A percentile compares a stretch with the other conserved stretches of the same genome.
Conservation (phyloP, 2,329 filamentous ascomycete genomes). For the Pseudogymnoascus sp. region DNA sequence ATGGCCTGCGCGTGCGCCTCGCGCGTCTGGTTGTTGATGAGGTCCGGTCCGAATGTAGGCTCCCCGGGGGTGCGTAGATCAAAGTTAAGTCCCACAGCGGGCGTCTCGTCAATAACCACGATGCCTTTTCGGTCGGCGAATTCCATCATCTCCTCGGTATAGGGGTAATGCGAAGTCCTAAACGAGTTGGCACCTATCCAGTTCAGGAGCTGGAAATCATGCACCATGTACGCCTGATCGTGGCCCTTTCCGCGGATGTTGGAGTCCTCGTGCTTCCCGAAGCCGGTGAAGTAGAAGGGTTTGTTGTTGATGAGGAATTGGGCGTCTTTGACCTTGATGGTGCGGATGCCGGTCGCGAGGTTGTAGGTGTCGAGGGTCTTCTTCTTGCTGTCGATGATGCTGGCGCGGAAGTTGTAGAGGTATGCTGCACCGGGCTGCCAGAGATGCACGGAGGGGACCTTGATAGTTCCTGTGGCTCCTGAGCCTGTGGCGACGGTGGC, state of each 20-base stretch:
- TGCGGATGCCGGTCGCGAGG: conserved; percentile 20
- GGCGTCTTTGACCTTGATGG: conserved; percentile 18
- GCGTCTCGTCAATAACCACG: conserved; percentile 25
- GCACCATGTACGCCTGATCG: conserved; percentile 27
- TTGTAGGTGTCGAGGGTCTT: conserved; percentile 20
- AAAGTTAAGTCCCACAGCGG: conserved; percentile 24
- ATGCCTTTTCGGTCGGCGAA: conserved; percentile 26
- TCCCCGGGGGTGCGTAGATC: conserved; percentile 14
- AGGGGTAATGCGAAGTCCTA: conserved; percentile 27
- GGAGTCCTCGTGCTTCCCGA: conserved; percentile 26
- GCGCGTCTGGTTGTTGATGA: conserved; percentile 16
- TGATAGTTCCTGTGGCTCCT: conserved; percentile 14
- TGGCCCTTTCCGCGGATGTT: conserved; percentile 26
- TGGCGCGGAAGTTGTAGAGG: conserved; percentile 22
- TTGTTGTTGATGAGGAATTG: conserved; percentile 25
- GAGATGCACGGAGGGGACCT: conserved; percentile 17
- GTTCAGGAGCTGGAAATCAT: conserved; percentile 26
- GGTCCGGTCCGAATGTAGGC: conserved; percentile 19
- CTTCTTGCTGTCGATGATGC: conserved; percentile 13
- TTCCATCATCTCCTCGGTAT: conserved; percentile 26
- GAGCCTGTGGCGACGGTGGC: conserved; percentile 10
- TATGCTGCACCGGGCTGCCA: conserved; percentile 26
- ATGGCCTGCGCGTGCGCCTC: conserved; percentile 61
- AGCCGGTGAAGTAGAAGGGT: conserved; percentile 27
- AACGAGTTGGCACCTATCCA: conserved; percentile 29